Base-by-base conservation (phyloP, 768 basidiomycete species). In the Scleroderma citrinum region DNA sequence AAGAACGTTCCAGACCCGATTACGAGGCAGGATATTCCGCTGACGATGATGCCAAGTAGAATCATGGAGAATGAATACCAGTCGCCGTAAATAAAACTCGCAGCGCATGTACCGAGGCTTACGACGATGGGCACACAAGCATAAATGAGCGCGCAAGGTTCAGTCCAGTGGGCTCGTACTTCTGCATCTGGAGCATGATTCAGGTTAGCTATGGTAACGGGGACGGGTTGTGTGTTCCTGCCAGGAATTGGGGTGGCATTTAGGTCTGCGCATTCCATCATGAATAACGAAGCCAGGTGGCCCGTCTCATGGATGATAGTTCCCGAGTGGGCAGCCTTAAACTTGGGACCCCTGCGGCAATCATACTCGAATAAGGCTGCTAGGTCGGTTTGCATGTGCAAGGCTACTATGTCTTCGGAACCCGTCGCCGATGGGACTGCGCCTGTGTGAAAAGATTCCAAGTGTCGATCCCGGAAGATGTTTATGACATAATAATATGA, bases 31-130 rank as follows among this genome's bases (percentile, higher is more conserved):
- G 68, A 56, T 3, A 64, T 32, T 13, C 69, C 68, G 16, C 56
- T 57, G 44, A 61, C 46, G 14, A 70, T 8, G n/a, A 69, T 65
- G 8, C 68, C 69, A 5, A 69, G 23, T 0, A 65, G 26, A 43
- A 70, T 65, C 26, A 65, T 55, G 5, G 56, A 41, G 30, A 62
- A 64, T 39, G 55, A 63, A 34, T 49, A 67, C 64, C 66, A 70
- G 44, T 69, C 68, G 2, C 38, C 3, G 35, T 50, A 52, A n/a
- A n/a, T 42, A 56, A 32, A 3, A 52, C 64, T 26, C 66, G 65
- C 37, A 55, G 36, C 20, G 40, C 63, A 65, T 7, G 59, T 52
- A 12, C 17, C 54, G 12, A 60, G 1, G 55, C 65, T 68, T 36
- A 43, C 30, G 7, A 47, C 31, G 23, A 68, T 67, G 0, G 67